A percentile compares a stretch with the other conserved stretches of the same genome.
Conservation (phyloP, 2,329 filamentous ascomycete genomes). For the Colletotrichum tanaceti region DNA sequence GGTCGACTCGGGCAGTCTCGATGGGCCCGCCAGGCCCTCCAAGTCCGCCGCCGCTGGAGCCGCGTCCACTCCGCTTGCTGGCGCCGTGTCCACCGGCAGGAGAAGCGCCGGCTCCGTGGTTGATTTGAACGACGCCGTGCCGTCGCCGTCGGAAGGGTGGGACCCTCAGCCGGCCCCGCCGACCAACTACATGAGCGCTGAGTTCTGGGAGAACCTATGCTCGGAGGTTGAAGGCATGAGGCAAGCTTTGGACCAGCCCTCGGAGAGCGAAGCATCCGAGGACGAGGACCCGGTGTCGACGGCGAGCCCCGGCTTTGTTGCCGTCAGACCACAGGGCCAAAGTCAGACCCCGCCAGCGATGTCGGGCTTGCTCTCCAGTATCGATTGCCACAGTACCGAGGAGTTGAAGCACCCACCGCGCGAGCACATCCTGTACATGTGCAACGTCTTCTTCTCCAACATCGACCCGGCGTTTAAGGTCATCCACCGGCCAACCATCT, state of each 20-base stretch:
- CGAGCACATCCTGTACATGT: conserved; percentile 53
- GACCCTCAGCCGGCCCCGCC: conserved; percentile 42
- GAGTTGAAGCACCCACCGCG: conserved; percentile 50
- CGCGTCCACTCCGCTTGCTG: conserved; percentile 12
- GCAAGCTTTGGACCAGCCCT: conserved; percentile 57
- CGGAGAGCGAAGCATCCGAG: conserved; percentile 52
- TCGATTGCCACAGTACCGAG: conserved; percentile 15
- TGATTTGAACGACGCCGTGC: conserved; percentile 19
- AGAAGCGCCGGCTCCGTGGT: conserved; percentile 41
- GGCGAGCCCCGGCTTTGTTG: conserved; percentile 48
- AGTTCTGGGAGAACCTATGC: conserved; percentile 59
- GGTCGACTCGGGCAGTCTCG: conserved; percentile 49
- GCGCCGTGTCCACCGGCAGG: conserved; percentile 8
- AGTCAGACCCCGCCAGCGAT: conserved; percentile 43
- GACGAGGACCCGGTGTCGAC: conserved; percentile 46
- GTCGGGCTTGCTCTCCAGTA: conserved; percentile 44
- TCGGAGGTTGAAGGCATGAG: conserved; percentile 59
- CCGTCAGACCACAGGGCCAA: conserved; percentile 16
- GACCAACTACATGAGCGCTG: conserved; percentile 54
- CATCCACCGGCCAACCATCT: conserved; percentile 56
- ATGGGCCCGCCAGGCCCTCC: conserved; percentile 9
- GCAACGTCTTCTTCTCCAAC: conserved; percentile 52
- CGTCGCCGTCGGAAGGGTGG: conserved; percentile 32
- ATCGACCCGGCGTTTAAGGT: conserved; percentile 59
- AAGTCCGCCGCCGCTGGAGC: not conserved